Evolutionary conservation across 805 yeast genomes (phyloP).

Genomic region (Yarrowia divulgata): DNA sequence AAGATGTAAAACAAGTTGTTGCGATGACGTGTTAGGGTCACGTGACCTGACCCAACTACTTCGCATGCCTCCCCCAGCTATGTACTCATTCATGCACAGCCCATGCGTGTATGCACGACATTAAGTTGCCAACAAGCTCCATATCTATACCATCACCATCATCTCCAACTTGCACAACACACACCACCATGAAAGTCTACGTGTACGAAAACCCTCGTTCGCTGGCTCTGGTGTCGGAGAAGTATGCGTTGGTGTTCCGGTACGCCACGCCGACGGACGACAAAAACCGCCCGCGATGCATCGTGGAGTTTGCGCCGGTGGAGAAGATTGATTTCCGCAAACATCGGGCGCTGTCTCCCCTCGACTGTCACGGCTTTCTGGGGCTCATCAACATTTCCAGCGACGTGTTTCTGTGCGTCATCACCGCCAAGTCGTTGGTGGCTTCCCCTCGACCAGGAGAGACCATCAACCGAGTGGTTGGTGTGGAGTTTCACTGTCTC

Average conservation of each 20-base stretch:
- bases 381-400: slow-evolving; percentile 78
- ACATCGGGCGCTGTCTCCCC: slow-evolving; percentile 52
- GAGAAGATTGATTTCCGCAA: slow-evolving; percentile 52
- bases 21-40: too few relatives aligned
- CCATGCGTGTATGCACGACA: not conserved
- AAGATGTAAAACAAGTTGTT: too few relatives aligned
- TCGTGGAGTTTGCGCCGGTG: slow-evolving; percentile 57
- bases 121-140: not conserved
- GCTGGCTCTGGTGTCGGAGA: slow-evolving; percentile 66
- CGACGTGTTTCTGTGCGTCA: slow-evolving; percentile 76
- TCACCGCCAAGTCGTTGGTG: slow-evolving; percentile 76
- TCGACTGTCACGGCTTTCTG: slow-evolving; percentile 61
- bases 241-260: slow-evolving; percentile 64
- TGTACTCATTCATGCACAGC: not conserved
- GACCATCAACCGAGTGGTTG: slow-evolving; percentile 75
- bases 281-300: slow-evolving; percentile 45
- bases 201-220: slow-evolving; percentile 72
- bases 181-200: slow-evolving; percentile 61
- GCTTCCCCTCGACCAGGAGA: slow-evolving; percentile 85
- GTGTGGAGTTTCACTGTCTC: slow-evolving; percentile 87
- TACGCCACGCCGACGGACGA: slow-evolving; percentile 43
- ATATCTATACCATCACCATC: not conserved
- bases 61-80: too few relatives aligned
- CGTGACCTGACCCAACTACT: not conserved
- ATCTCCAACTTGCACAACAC: not conserved